A percentile compares a stretch with the other conserved stretches of the same genome.
These are phyloP conservation scores for Galeopsis tetrahit DNA, from an alignment of 257 asterid species.

Conservation along the genomic window DNA sequence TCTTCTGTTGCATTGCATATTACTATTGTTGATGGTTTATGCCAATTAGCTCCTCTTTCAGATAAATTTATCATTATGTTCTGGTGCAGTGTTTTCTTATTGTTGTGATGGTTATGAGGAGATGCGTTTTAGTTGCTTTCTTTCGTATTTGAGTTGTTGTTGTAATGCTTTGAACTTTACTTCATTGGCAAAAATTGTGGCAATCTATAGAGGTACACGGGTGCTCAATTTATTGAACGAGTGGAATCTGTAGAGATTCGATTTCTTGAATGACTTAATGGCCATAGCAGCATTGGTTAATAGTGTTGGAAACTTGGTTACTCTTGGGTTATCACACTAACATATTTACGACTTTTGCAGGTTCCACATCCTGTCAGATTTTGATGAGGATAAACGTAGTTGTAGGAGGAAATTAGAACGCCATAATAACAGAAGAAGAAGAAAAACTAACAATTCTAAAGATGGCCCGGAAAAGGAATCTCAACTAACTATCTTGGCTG, in stretches of 20 bases:
- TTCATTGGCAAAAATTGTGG: not conserved
- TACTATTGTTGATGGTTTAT: not conserved
- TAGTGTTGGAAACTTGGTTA: slow-evolving; percentile 13
- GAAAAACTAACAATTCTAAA: slow-evolving; percentile 70
- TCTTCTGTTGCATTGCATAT: not conserved
- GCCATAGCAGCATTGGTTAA: not conserved
- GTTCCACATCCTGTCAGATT: slow-evolving; percentile 81
- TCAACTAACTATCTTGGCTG: slow-evolving; percentile 47
- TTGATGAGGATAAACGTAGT: slow-evolving; percentile 92
- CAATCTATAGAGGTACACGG: not conserved
- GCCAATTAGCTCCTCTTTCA: not conserved
- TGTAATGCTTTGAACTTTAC: not conserved
- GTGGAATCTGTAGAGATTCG: not conserved
- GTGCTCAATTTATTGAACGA: not conserved
- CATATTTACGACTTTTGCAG: slow-evolving; percentile 44
- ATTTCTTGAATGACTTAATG: not conserved
- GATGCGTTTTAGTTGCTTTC: not conserved
- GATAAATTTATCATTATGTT: not conserved
- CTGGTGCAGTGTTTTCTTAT: not conserved
- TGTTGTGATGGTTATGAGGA: slow-evolving; percentile 1
- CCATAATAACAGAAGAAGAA: slow-evolving; percentile 83
- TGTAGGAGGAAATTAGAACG: slow-evolving; percentile 92
- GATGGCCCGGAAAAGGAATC: slow-evolving; percentile 53
- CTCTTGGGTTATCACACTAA: slow-evolving; percentile 15
- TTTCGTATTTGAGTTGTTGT: not conserved